Evolutionary conservation across 2,329 filamentous ascomycete genomes (phyloP).

Genomic region (Penicillium sp.): DNA sequence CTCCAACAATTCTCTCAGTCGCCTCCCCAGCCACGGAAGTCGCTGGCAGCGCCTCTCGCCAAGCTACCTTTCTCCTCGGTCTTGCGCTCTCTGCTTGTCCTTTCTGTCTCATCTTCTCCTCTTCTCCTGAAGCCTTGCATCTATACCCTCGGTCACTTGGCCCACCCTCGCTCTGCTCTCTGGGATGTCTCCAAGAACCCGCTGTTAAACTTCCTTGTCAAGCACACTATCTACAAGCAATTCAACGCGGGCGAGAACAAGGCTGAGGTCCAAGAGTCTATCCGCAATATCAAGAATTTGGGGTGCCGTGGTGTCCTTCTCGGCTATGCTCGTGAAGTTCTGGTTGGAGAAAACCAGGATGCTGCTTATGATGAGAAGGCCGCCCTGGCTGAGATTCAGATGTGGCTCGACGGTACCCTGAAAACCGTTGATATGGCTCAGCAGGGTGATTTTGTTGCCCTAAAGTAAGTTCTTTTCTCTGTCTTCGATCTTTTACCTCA

Average conservation of each 20-base stretch:
- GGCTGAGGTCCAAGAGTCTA: slow-evolving; percentile 51
- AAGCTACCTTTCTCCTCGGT: slow-evolving; percentile 43
- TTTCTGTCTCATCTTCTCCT: slow-evolving; percentile 42
- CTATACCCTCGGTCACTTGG: slow-evolving; percentile 65
- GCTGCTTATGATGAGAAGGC: slow-evolving; percentile 35
- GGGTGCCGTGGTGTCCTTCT: slow-evolving; percentile 60
- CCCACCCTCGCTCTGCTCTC: slow-evolving; percentile 48
- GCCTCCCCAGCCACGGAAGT: slow-evolving; percentile 27
- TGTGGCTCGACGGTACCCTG: slow-evolving; percentile 59
- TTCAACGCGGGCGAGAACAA: slow-evolving; percentile 60
- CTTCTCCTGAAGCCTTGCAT: slow-evolving; percentile 74
- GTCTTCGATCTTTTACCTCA: not conserved
- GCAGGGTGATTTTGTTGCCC: slow-evolving; percentile 55
- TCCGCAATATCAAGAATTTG: slow-evolving; percentile 51
- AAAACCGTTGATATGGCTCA: slow-evolving; percentile 58
- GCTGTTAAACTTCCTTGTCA: slow-evolving; percentile 49
- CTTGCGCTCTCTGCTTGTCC: slow-evolving; percentile 41
- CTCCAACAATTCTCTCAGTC: slow-evolving; percentile 28
- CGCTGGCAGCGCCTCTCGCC: slow-evolving; percentile 35
- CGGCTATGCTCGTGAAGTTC: slow-evolving; percentile 58
- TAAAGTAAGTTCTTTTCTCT: slow-evolving; percentile 49
- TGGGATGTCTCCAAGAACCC: slow-evolving; percentile 55
- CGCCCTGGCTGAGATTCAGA: slow-evolving; percentile 39
- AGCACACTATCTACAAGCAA: slow-evolving; percentile 58
- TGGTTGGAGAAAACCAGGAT: slow-evolving; percentile 51